Evolutionary conservation across 768 basidiomycete genomes (phyloP).

Genomic region (Boletus tomentosulus): DNA sequence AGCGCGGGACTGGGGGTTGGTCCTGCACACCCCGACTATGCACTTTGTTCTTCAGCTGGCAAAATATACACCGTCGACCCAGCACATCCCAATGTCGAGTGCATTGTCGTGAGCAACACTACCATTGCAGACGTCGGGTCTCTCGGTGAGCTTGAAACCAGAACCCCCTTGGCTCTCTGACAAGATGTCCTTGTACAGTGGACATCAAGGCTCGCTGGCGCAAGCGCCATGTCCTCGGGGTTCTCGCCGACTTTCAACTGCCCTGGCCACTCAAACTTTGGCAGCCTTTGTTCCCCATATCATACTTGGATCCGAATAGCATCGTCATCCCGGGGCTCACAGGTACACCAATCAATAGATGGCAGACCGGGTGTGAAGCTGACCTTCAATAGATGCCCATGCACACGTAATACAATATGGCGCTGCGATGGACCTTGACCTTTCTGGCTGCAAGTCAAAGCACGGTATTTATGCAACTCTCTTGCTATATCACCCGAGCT

Average conservation of each 20-base stretch:
- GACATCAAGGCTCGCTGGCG: constrained; percentile 26
- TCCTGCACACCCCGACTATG: constrained; percentile 35
- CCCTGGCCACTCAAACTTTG: constrained; percentile 23
- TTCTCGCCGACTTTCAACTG: constrained; percentile 10
- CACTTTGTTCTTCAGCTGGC: constrained; percentile 49
- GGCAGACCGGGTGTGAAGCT: neutral
- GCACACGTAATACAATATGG: constrained; percentile 77
- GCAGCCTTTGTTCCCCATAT: constrained; percentile 18
- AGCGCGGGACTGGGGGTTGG: neutral
- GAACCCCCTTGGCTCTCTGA: neutral
- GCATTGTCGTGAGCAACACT: constrained; percentile 51
- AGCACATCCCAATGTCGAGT: constrained; percentile 48
- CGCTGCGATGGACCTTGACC: constrained; percentile 56
- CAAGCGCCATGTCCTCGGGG: neutral
- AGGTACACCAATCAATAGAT: constrained; percentile 38
- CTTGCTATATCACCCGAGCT: neutral
- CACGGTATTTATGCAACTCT: constrained; percentile 40
- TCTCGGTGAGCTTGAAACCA: constrained; percentile 33
- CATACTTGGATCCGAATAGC: constrained; percentile 31
- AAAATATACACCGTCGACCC: constrained; percentile 72
- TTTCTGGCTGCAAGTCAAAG: constrained; percentile 55
- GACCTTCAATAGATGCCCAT: constrained; percentile 57
- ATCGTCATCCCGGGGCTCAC: constrained; percentile 71
- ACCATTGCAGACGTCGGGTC: constrained; percentile 47
- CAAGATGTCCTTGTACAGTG: constrained; percentile 6